phyloP scores from a whole-genome alignment of 225 moss, liverwort and hornwort genomes.

The Physcomitrellopsis africana region DNA sequence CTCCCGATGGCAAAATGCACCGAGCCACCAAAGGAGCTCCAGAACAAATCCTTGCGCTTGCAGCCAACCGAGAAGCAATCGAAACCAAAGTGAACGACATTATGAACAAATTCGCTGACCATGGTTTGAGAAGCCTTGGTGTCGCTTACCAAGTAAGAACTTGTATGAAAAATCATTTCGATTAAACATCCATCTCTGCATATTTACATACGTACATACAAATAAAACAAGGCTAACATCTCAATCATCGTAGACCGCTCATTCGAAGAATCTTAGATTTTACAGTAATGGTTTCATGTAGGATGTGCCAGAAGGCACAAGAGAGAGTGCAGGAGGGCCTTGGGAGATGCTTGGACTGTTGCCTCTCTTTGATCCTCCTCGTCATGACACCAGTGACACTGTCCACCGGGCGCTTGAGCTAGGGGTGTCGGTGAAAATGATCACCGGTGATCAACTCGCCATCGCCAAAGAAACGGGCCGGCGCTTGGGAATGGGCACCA shows the following conservation, averaged over 20 bases:
- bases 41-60: conserved; percentile 72
- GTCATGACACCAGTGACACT: conserved; percentile 69
- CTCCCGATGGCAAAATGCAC: conserved; percentile 64
- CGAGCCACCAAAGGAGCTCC: conserved; percentile 80
- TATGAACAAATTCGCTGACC: conserved; percentile 69
- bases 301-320: conserved; percentile 69
- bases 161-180: too few relatives aligned
- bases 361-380: conserved; percentile 77
- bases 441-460: conserved; percentile 75
- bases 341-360: conserved; percentile 75
- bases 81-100: conserved; percentile 61
- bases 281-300: conserved; percentile 1
- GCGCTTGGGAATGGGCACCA: conserved; percentile 78
- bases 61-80: conserved; percentile 51
- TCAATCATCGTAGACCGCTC: too few relatives aligned
- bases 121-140: conserved; percentile 75
- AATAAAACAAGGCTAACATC: too few relatives aligned
- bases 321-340: conserved; percentile 62
- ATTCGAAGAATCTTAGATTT: background rate
- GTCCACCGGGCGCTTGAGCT: conserved; percentile 63
- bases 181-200: too few relatives aligned
- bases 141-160: conserved; percentile 67
- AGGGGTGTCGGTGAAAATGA: conserved; percentile 73
- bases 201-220: too few relatives aligned
- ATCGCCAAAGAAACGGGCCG: conserved; percentile 83